Percentiles rank a stretch among this genome's conserved stretches.
phyloP scores from a whole-genome alignment of 371 early-diverging fungal species.

The Fennellomyces sp. region DNA sequence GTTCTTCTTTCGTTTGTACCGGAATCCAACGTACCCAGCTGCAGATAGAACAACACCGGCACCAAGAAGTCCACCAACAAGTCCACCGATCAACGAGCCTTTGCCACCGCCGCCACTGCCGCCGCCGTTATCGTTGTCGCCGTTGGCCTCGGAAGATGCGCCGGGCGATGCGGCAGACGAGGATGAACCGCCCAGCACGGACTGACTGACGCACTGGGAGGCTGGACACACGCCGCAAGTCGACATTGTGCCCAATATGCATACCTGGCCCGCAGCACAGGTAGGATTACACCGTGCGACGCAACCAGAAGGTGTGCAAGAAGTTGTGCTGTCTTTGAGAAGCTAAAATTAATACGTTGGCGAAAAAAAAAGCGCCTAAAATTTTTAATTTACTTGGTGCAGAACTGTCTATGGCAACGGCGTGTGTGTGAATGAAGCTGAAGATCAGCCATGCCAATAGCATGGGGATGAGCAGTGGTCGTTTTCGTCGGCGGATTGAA shows the following conservation, averaged over 20 bases:
- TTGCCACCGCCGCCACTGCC: constrained; percentile 9
- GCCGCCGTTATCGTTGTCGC: constrained; percentile 5
- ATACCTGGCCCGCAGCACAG: constrained; percentile 33
- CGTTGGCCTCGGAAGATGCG: background rate
- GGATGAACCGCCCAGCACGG: constrained; percentile 21
- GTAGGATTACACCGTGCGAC: constrained; percentile 28
- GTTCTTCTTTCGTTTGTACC: constrained; percentile 23
- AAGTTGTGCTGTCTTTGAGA: background rate
- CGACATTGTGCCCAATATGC: constrained; percentile 40
- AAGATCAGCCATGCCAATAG: constrained; percentile 8
- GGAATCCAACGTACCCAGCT: constrained; percentile 18
- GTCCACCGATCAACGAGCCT: constrained; percentile 28
- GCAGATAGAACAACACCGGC: constrained; percentile 32
- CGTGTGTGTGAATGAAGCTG: background rate
- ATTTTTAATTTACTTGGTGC: background rate
- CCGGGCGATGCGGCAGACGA: background rate
- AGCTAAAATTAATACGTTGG: background rate
- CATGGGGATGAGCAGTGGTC: background rate
- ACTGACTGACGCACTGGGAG: constrained; percentile 30
- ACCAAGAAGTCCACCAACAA: constrained; percentile 47
- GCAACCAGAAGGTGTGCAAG: constrained; percentile 36
- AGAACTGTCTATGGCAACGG: background rate
- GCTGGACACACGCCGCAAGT: constrained; percentile 43
- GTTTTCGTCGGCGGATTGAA: background rate
- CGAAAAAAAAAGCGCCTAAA: too few species aligned